Base-by-base conservation (phyloP, 441 rosid genomes). In the Brassica balearica region DNA sequence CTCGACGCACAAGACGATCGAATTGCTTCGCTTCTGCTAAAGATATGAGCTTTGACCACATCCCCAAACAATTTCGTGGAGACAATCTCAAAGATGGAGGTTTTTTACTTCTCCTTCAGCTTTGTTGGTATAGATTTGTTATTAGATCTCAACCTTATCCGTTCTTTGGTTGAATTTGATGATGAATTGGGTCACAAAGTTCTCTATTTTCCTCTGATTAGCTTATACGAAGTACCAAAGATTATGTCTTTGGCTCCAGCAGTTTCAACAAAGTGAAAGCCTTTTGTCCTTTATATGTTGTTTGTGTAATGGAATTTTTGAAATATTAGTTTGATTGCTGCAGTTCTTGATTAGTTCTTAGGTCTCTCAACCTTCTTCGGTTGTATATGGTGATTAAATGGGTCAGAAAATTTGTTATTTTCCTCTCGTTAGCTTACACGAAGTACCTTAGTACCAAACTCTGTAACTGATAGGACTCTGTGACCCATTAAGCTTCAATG, bases 111-210 rank as follows among this genome's bases (percentile, higher is more conserved):
- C 12, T 56, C 61, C 25, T 5, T 56, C 61, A 15, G 61, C 59
- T 53, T 7, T 53, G 8, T 15, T 56, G 2, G 5, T 17, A 2
- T 56, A 56, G 25, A 56, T 19, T 56, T 19, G 12, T 56, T 56
- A 5, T 60, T 86, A 58, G n/a, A 14, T 63, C 34, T 51, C 32
- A 29, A 60, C 11, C 20, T 48, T 29, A 32, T 53, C 51, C 32
- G 2, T 51, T 73, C 32, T 34, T 27, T 11, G 27, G 10, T 68
- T 58, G 19, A 17, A 5, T 60, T 10, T 59, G 17, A 4, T 65
- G 68, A 22, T 32, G 68, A 68, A 48, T 72, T 82, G 36, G 23
- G 63, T 72, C 48, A 29, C 6, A 14, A 70, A 51, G 67, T 17
- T 9, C 0, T 68, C 69, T 48, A 10, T 9, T 8, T 82, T 56